Evolutionary conservation across 106 monocot genomes (phyloP).

Genomic region (Allium cepa): DNA sequence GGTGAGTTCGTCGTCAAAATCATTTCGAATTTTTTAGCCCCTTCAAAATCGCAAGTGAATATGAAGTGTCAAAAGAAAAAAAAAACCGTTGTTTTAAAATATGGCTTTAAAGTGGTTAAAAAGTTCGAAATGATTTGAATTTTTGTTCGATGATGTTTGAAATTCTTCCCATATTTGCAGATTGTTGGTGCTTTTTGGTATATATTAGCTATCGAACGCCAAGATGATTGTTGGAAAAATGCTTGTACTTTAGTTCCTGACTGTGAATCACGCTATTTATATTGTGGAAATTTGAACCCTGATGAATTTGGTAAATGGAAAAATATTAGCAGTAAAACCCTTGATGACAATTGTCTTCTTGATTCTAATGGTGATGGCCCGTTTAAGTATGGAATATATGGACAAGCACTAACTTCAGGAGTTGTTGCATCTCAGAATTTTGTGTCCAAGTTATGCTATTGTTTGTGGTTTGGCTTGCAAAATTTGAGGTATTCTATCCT

Average conservation of each 20-base stretch:
- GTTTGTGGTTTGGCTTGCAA: conserved; percentile 89
- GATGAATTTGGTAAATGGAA: conserved; percentile 26
- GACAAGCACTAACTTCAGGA: conserved; percentile 52
- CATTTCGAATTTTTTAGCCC: too few species aligned
- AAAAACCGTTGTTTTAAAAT: too few species aligned
- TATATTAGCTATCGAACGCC: conserved; percentile 63
- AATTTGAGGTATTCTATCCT: conserved; percentile 52
- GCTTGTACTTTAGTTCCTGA: conserved; percentile 21
- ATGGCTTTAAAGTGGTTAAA: too few species aligned
- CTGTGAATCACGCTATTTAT: conserved; percentile 38
- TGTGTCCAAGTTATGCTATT: conserved; percentile 56
- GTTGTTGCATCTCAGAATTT: conserved; percentile 50
- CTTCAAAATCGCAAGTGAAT: too few species aligned
- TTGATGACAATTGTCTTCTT: conserved; percentile 17
- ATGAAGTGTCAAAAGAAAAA: too few species aligned
- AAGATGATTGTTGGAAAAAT: conserved; percentile 74
- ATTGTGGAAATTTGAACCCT: conserved; percentile 35
- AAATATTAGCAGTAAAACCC: conserved; percentile 15
- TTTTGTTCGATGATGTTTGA: too few species aligned
- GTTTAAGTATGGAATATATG: conserved; percentile 72
- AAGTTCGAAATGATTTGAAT: too few species aligned
- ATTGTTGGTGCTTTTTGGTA: conserved; percentile 93
- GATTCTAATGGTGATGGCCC: conserved; percentile 14
- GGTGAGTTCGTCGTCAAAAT: too few species aligned
- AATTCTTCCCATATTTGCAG: conserved; percentile 22